These are phyloP conservation scores for Stropharia rugosoannulata DNA, from an alignment of 768 basidiomycete species.

Conservation along the genomic window DNA sequence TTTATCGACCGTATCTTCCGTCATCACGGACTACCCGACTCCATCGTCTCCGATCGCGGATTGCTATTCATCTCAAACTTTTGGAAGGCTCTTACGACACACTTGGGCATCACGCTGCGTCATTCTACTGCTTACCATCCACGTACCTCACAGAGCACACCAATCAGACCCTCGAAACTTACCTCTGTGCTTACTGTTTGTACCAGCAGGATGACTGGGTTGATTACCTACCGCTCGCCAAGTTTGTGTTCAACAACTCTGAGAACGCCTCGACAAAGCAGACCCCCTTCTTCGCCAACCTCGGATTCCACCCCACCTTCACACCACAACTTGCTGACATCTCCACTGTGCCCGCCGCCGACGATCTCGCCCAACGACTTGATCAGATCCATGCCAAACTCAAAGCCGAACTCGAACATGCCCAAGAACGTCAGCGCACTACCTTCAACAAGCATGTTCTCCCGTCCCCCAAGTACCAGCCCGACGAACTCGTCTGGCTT, in stretches of 20 bases:
- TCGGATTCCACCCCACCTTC: constrained; percentile 30
- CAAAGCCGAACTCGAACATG: constrained; percentile 25
- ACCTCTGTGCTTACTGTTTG: constrained; percentile 32
- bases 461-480: constrained; percentile 26
- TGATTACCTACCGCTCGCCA: constrained; percentile 35
- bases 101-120: constrained; percentile 10
- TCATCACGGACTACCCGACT: constrained; percentile 31
- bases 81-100: constrained; percentile 16
- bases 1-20: constrained; percentile 35
- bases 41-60: constrained; percentile 33
- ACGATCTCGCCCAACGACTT: constrained; percentile 26
- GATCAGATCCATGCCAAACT: constrained; percentile 32
- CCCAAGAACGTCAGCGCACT: constrained; percentile 24
- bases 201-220: constrained; percentile 45
- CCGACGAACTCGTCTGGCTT: constrained; percentile 36
- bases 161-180: constrained; percentile 29
- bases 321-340: constrained; percentile 24
- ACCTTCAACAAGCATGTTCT: constrained; percentile 26
- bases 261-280: constrained; percentile 29
- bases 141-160: constrained; percentile 15
- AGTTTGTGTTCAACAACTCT: constrained; percentile 41
- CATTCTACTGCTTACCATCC: constrained; percentile 20
- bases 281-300: constrained; percentile 28
- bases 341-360: constrained; percentile 29
- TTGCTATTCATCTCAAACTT: constrained; percentile 32